These are phyloP conservation scores for Ganoderma boninense DNA, from an alignment of 1,284 basidiomycete species.

Conservation along the genomic window DNA sequence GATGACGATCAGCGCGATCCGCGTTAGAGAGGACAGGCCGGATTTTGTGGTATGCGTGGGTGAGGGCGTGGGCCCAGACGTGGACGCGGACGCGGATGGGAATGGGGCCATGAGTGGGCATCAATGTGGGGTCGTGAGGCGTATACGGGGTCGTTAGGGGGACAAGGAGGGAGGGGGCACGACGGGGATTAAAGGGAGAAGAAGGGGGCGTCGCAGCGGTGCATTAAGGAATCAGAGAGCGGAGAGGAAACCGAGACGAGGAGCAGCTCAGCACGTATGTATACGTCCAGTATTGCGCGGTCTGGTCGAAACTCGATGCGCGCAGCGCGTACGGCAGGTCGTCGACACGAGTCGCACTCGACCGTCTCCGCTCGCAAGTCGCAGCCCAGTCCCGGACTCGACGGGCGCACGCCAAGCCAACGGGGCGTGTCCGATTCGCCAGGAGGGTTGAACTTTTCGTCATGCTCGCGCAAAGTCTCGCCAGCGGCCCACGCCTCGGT, in stretches of 20 bases:
- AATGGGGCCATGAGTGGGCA: neutral
- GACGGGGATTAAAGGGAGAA: neutral
- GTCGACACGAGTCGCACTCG: constrained; percentile 8
- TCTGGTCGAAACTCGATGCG: constrained; percentile 8
- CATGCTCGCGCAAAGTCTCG: constrained; percentile 6
- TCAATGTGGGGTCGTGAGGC: constrained; percentile 5
- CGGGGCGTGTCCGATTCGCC: constrained; percentile 20
- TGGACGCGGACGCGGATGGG: constrained; percentile 1
- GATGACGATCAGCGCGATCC: constrained; percentile 21
- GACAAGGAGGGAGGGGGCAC: neutral
- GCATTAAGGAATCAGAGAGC: constrained; percentile 17
- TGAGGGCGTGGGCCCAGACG: constrained; percentile 9
- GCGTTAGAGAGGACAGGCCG: constrained; percentile 17
- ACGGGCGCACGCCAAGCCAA: constrained; percentile 7
- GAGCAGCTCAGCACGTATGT: constrained; percentile 10
- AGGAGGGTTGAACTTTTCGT: constrained; percentile 8
- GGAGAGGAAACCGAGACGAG: constrained; percentile 5
- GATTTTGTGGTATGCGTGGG: constrained; percentile 8
- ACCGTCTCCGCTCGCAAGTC: constrained; percentile 14
- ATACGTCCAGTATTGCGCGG: constrained; percentile 5
- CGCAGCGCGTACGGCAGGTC: constrained; percentile 22
- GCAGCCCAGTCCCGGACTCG: constrained; percentile 11
- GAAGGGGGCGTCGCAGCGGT: constrained; percentile 2
- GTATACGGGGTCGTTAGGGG: neutral
- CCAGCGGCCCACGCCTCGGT: constrained; percentile 10